phyloP scores from a whole-genome alignment of 2,329 filamentous ascomycete species.

The Cordyceps cateniannulata region DNA sequence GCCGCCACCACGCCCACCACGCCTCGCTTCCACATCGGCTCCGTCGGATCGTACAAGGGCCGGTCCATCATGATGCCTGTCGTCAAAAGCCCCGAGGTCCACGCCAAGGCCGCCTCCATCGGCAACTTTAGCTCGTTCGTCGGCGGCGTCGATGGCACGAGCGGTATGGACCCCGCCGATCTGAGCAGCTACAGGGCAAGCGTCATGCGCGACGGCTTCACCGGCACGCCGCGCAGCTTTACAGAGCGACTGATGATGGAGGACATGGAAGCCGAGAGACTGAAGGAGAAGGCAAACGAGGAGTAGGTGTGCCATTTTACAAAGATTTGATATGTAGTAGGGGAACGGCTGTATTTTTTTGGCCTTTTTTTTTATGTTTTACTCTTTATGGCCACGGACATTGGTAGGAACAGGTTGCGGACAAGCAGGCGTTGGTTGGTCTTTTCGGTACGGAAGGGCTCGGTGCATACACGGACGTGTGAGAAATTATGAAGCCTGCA shows the following conservation, averaged over 20 bases:
- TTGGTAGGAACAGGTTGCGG: not conserved
- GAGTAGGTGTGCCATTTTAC: not conserved
- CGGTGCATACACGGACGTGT: not conserved
- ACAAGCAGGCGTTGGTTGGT: not conserved
- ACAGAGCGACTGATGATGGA: slow-evolving; percentile 44
- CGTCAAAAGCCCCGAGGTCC: slow-evolving; percentile 41
- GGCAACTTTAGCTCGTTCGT: slow-evolving; percentile 46
- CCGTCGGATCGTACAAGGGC: slow-evolving; percentile 49
- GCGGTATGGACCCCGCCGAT: slow-evolving; percentile 40
- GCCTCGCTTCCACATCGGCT: slow-evolving; percentile 32
- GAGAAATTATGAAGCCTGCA: not conserved
- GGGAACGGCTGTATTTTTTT: not conserved
- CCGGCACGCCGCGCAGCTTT: slow-evolving; percentile 40
- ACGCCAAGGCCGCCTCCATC: slow-evolving; percentile 41
- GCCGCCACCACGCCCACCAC: slow-evolving; percentile 25
- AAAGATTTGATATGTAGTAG: not conserved
- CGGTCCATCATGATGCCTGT: slow-evolving; percentile 46
- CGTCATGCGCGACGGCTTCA: slow-evolving; percentile 32
- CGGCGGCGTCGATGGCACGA: slow-evolving; percentile 46
- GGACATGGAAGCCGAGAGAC: slow-evolving; percentile 31
- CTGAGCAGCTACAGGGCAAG: slow-evolving; percentile 38
- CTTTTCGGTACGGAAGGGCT: not conserved
- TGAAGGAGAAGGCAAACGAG: not conserved
- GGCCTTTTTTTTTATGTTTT: not conserved
- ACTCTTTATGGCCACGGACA: not conserved